Evolutionary conservation across 1,139 yeast species (phyloP), one percentile per base, ranked within the genome.

Genomic region (Lodderomyces margitis): DNA sequence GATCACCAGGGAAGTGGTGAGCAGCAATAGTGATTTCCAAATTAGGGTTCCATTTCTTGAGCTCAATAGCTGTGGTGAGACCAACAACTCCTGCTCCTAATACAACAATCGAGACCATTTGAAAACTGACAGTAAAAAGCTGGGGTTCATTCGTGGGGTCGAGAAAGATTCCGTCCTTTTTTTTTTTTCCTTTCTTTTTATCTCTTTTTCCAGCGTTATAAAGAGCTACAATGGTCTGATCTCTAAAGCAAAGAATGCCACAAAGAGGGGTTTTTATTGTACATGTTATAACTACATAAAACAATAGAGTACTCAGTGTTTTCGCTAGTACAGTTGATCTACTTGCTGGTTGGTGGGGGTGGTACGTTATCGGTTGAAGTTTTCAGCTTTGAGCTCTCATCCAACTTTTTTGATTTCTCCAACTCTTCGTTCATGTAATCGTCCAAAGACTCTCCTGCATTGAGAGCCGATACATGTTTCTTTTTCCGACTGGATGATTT

Each of bases 351-450:
- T 3, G 73, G 71, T 3, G 70, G 68, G 8, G 61, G 58, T 2
- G 56, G 45, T 2, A 52, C 40, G 3, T 14, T 38, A 9, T 39
- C n/a, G 6, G 39, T 16, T 12, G 20, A 17, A 38, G 43, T 3
- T 42, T 23, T 8, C 33, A 28, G 14, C 42, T 20, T 10, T 38
- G 31, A 10, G 40, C 43, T 19, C 50, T 47, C 46, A 38, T 71
- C 77, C 41, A 53, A 39, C 39, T 66, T 65, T 43, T 70, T 70
- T 2, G 77, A 71, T 46, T 66, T 71, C 34, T 64, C 67, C 41
- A 72, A 59, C 46, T 72, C 77, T 50, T 71, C 76, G 46, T 71
- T 68, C 76, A 72, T 70, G 44, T 65, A 69, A 38, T 66, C 73
- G 38, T 58, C 64, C 40, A 72, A 56, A 3, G 60, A 73, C 30